phyloP scores from a whole-genome alignment of 129 eudicot genomes.

The Dittrichia graveolens region DNA sequence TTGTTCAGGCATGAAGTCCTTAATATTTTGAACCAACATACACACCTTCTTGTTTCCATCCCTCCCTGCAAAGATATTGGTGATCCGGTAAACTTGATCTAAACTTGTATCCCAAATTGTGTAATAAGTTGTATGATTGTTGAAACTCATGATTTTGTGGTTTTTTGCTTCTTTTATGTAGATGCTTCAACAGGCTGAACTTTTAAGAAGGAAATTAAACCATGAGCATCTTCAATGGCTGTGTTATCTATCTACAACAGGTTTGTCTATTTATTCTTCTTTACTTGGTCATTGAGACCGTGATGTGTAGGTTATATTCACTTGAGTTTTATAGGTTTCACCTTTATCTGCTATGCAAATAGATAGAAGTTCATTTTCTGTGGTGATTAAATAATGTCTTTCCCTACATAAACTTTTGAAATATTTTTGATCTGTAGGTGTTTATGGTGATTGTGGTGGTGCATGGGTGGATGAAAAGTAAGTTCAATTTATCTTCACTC shows the following conservation, averaged over 20 bases:
- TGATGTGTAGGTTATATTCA: background rate
- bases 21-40: slow-evolving; percentile 50
- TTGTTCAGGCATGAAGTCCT: slow-evolving; percentile 63
- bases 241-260: slow-evolving; percentile 79
- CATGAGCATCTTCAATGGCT: slow-evolving; percentile 72
- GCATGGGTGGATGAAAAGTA: slow-evolving; percentile 95
- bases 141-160: slow-evolving; percentile 10
- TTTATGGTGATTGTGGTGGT: slow-evolving; percentile 85
- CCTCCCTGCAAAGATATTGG: slow-evolving; percentile 72
- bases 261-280: slow-evolving; percentile 37
- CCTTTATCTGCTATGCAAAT: slow-evolving; percentile 10
- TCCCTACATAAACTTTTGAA: background rate
- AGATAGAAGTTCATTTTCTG: too few species aligned
- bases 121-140: background rate
- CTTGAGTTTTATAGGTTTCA: slow-evolving; percentile 2
- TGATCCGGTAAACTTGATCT: slow-evolving; percentile 65
- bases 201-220: slow-evolving; percentile 42
- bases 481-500: slow-evolving; percentile 17
- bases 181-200: slow-evolving; percentile 68
- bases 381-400: too few species aligned
- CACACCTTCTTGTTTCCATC: slow-evolving; percentile 72
- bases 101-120: background rate
- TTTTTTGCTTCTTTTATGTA: slow-evolving; percentile 27
- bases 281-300: background rate
- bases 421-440: slow-evolving; percentile 50